A percentile compares a stretch with the other conserved stretches of the same genome.
Conservation (phyloP, 345 rosid species). For the Nephelium lappaceum region DNA sequence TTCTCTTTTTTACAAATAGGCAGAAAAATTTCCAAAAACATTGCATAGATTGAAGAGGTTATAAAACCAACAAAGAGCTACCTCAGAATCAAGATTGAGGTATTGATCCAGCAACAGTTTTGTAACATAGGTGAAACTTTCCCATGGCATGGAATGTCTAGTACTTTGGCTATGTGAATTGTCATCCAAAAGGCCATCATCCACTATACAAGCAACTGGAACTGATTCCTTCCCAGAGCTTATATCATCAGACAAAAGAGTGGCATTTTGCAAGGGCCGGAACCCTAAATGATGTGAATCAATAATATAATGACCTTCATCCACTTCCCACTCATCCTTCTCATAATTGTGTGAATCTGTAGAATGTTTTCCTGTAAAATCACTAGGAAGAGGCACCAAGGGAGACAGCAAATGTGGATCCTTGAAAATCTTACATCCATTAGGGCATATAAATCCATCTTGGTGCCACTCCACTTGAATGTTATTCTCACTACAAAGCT, state of each 20-base stretch:
- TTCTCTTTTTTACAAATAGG: not conserved
- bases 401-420: constrained; percentile 41
- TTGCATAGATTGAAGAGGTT: constrained; percentile 9
- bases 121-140: constrained; percentile 67
- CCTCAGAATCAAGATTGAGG: constrained; percentile 58
- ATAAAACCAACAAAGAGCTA: constrained; percentile 33
- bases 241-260: constrained; percentile 72
- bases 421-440: constrained; percentile 69
- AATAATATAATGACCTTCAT: constrained; percentile 84
- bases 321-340: constrained; percentile 61
- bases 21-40: not conserved
- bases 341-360: constrained; percentile 30
- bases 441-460: constrained; percentile 73
- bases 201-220: constrained; percentile 75
- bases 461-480: constrained; percentile 87
- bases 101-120: constrained; percentile 60
- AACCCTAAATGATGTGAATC: constrained; percentile 57
- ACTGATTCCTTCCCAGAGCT: constrained; percentile 83
- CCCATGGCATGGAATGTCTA: constrained; percentile 67
- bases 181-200: constrained; percentile 51
- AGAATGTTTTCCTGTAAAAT: constrained; percentile 23
- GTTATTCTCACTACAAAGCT: constrained; percentile 87
- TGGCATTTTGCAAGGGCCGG: constrained; percentile 44
- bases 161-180: constrained; percentile 32
- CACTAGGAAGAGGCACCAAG: constrained; percentile 45